Conservation (phyloP, 2,329 filamentous ascomycete genomes). For the Meredithiella fracta region DNA sequence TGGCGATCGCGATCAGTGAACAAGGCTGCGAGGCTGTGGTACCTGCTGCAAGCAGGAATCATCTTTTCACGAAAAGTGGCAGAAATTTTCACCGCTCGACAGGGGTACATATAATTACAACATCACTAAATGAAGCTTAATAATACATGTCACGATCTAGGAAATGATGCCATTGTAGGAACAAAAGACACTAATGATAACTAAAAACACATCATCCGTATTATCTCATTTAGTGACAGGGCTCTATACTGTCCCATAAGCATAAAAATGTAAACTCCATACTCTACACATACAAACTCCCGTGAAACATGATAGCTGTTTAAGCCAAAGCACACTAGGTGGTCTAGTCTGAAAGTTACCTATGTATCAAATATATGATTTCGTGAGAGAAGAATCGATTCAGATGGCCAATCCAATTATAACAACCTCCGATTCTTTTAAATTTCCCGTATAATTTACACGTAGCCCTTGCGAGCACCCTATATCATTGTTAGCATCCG, state of each 20-base stretch:
- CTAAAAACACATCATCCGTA: background rate
- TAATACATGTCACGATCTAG: background rate
- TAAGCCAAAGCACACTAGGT: background rate
- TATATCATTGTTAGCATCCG: slow-evolving; percentile 18
- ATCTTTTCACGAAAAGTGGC: background rate
- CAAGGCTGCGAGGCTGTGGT: slow-evolving; percentile 1
- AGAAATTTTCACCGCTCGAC: slow-evolving; percentile 4
- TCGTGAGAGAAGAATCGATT: too few species aligned
- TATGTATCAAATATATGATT: background rate
- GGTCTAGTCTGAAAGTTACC: background rate
- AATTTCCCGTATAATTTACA: slow-evolving; percentile 28
- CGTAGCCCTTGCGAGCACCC: slow-evolving; percentile 53
- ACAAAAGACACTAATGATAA: background rate
- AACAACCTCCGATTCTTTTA: background rate
- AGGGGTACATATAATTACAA: background rate
- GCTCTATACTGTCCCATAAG: background rate
- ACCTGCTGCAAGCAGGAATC: background rate
- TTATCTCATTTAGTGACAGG: background rate
- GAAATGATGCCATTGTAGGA: background rate
- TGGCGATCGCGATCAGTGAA: background rate
- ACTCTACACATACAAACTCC: slow-evolving; percentile 3
- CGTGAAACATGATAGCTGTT: too few species aligned
- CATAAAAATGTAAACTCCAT: slow-evolving; percentile 3
- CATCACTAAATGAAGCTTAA: background rate
- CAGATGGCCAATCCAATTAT: background rate